These are phyloP conservation scores for Tubosaeta sp. DNA, from an alignment of 768 basidiomycete species.

Conservation along the genomic window DNA sequence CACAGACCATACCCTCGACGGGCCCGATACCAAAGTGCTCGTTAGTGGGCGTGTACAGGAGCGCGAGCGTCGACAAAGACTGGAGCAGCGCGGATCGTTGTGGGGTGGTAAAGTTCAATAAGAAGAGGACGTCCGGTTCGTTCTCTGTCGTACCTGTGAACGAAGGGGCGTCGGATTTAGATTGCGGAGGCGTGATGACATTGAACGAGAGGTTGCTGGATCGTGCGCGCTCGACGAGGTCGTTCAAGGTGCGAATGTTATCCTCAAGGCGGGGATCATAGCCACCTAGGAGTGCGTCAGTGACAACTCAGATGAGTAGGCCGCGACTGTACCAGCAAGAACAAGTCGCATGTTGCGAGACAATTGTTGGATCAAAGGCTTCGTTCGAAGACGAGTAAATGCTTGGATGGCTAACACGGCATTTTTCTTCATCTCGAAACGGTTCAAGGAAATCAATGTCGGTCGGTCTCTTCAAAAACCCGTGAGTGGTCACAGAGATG, in stretches of 20 bases:
- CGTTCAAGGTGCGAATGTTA: constrained; percentile 66
- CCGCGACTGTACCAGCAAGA: constrained; percentile 55
- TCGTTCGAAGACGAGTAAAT: constrained; percentile 55
- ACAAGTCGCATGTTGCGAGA: constrained; percentile 58
- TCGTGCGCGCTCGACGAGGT: constrained; percentile 57
- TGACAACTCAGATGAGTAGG: not conserved
- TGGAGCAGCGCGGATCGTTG: constrained; percentile 83
- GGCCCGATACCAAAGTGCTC: constrained; percentile 99
- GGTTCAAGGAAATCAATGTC: constrained; percentile 84
- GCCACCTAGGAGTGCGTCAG: constrained; percentile 52
- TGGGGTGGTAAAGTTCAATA: constrained; percentile 84
- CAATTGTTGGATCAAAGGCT: constrained; percentile 13
- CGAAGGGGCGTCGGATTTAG: constrained; percentile 37
- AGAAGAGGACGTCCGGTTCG: constrained; percentile 68
- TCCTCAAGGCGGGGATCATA: constrained; percentile 87
- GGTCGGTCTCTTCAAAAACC: constrained; percentile 48
- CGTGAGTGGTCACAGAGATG: not conserved
- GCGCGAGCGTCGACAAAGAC: constrained; percentile 57
- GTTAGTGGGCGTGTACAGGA: constrained; percentile 91
- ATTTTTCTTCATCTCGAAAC: constrained; percentile 97
- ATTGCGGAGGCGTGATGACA: constrained; percentile 47
- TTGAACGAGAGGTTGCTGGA: constrained; percentile 53
- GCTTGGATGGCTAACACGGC: constrained; percentile 73
- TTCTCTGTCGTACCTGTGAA: constrained; percentile 34
- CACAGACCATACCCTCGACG: constrained; percentile 90